Percentiles rank a stretch among this genome's conserved stretches.
Conservation (phyloP, 129 eudicot species). For the Helianthus tuberosus region DNA sequence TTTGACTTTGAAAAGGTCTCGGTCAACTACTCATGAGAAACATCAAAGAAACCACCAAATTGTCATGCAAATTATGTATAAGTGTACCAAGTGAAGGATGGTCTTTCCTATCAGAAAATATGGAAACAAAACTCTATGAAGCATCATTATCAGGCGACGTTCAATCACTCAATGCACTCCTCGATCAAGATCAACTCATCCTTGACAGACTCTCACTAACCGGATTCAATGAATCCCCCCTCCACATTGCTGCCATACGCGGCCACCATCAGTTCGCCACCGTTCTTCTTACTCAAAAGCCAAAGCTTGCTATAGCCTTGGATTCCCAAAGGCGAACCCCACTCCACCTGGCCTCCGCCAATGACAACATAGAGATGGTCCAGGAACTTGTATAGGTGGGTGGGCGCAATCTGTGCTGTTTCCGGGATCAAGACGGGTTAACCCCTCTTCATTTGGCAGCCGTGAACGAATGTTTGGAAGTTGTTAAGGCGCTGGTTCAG, state of each 20-base stretch:
- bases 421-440: constrained; percentile 24
- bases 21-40: constrained; percentile 2
- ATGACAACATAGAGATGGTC: constrained; percentile 19
- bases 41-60: background rate
- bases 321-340: constrained; percentile 27
- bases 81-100: background rate
- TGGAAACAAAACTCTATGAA: constrained; percentile 27
- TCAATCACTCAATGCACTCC: constrained; percentile 16
- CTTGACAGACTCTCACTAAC: constrained; percentile 29
- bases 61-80: background rate
- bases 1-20: constrained; percentile 23
- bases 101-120: constrained; percentile 9
- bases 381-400: constrained; percentile 9
- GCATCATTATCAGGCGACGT: constrained; percentile 28
- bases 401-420: background rate
- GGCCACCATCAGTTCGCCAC: constrained; percentile 18
- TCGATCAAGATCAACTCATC: constrained; percentile 28
- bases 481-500: constrained; percentile 24
- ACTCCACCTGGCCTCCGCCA: constrained; percentile 27
- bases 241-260: constrained; percentile 34
- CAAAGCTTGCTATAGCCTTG: constrained; percentile 19
- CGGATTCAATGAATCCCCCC: constrained; percentile 26
- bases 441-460: constrained; percentile 37
- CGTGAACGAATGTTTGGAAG: constrained; percentile 26
- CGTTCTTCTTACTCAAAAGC: constrained; percentile 8